Conservation (phyloP, 495 filamentous ascomycete genomes). For the Rhypophila decipiens region DNA sequence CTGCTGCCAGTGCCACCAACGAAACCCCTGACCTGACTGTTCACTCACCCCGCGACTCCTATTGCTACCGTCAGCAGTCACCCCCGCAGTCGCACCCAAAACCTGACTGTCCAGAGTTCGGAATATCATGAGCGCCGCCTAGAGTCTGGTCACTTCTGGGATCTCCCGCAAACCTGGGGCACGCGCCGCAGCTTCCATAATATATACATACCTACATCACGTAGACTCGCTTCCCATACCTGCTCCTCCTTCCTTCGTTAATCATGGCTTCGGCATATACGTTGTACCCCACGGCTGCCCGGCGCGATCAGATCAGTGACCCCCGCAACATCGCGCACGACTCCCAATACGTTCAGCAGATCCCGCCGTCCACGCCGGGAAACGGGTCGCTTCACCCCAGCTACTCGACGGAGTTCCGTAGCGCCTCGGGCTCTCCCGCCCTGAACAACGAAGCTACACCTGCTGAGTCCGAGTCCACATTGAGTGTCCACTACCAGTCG, state of each 20-base stretch:
- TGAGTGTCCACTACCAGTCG: constrained; percentile 35
- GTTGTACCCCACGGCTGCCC: constrained; percentile 19
- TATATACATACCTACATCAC: constrained; percentile 12
- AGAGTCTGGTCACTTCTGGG: background rate
- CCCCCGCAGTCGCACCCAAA: constrained; percentile 11
- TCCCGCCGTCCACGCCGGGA: constrained; percentile 9
- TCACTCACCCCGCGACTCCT: constrained; percentile 1
- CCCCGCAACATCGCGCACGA: constrained; percentile 20
- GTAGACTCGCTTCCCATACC: background rate
- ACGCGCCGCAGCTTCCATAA: constrained; percentile 8
- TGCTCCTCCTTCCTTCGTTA: constrained; percentile 10
- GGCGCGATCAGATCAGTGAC: constrained; percentile 18
- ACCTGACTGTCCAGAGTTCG: background rate
- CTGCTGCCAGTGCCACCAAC: background rate
- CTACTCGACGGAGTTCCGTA: constrained; percentile 32
- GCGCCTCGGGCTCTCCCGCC: constrained; percentile 34
- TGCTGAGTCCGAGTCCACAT: constrained; percentile 32
- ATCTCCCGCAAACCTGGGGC: constrained; percentile 1
- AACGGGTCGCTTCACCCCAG: constrained; percentile 30
- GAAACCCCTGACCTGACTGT: background rate
- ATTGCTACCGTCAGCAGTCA: background rate
- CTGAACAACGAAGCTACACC: constrained; percentile 33
- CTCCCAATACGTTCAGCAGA: constrained; percentile 9
- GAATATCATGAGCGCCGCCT: constrained; percentile 19
- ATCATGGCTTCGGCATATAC: constrained; percentile 27